A percentile compares a stretch with the other conserved stretches of the same genome.
phyloP scores from a whole-genome alignment of 2,329 filamentous ascomycete species.

The Albifimbria verrucaria region DNA sequence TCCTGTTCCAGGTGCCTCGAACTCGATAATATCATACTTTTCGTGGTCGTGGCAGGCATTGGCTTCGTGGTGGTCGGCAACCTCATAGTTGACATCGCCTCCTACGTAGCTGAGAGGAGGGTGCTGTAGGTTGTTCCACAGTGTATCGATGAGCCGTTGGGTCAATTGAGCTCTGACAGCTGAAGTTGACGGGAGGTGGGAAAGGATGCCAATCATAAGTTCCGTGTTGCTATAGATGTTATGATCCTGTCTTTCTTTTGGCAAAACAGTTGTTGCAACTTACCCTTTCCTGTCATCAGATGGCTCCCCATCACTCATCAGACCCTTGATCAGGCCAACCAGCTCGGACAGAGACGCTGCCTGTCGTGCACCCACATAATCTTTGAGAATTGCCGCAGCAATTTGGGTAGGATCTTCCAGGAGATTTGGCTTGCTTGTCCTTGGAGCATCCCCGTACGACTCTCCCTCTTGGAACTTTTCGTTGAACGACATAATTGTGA shows the following conservation, averaged over 20 bases:
- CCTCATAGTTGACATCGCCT: conserved; percentile 36
- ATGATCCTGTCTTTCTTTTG: not conserved
- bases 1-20: conserved; percentile 34
- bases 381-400: not conserved
- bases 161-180: not conserved
- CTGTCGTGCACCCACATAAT: not conserved
- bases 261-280: not conserved
- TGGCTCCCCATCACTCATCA: not conserved
- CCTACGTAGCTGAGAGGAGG: conserved; percentile 46
- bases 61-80: conserved; percentile 24
- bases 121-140: conserved; percentile 54
- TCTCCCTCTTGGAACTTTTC: not conserved
- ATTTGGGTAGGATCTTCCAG: not conserved
- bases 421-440: not conserved
- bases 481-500: not conserved
- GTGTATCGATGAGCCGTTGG: conserved; percentile 40
- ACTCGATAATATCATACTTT: conserved; percentile 32
- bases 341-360: conserved; percentile 1
- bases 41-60: conserved; percentile 29
- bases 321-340: not conserved
- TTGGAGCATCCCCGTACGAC: not conserved
- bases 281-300: conserved; percentile 1
- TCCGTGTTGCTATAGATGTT: not conserved
- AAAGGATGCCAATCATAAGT: not conserved
- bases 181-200: not conserved